Base-by-base conservation (phyloP, 2,329 filamentous ascomycete genomes). In the Hypoxylon sp. region DNA sequence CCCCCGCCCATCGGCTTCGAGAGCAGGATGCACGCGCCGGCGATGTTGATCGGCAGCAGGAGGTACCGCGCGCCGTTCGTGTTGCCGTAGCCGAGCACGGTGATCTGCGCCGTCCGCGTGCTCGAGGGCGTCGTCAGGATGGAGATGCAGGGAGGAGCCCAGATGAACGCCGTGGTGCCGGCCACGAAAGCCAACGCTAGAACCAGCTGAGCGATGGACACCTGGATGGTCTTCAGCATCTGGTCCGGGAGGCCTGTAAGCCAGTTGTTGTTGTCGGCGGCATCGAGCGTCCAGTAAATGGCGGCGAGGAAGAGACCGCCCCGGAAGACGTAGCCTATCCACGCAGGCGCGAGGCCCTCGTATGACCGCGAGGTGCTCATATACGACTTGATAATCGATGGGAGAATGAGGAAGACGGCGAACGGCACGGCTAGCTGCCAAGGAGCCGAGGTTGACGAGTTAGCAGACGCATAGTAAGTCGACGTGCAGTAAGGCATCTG, bases 401-500 rank as follows among this genome's bases (percentile, higher is more conserved):
- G 93, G 4, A 97, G 81, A 24, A 86, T 75, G 21, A 92, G 72
- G 11, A 88, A 87, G 8, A 92, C 83, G n/a, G 85, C 69, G 67
- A 92, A 90, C 0, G 94, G 92, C 43, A 98, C 89, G 6, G 81
- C 75, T 15, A 97, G 82, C 74, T 98, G 94, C 92, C 93, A 97
- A 1, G 88, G 83, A 1, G 94, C 91, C 2, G 94, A 97, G 1
- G 93, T 98, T 0, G 95, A 98, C 0, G 94, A 97, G 2, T 88
- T 91, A 8, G 89, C 85, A 0, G 94, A 97, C 3, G 92, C 89
- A 72, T 99, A 99, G 78, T 97, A 99, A 0, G 95, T 97, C 1
- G 94, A 97, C 50, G 85, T 87, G 79, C 95, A 99, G 77, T 89
- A 96, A 0, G 95, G 95, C 91, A 98, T 97, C 77, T 99, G 95